Evolutionary conservation across 345 rosid species (phyloP).

Genomic region (Citrus inodora): DNA sequence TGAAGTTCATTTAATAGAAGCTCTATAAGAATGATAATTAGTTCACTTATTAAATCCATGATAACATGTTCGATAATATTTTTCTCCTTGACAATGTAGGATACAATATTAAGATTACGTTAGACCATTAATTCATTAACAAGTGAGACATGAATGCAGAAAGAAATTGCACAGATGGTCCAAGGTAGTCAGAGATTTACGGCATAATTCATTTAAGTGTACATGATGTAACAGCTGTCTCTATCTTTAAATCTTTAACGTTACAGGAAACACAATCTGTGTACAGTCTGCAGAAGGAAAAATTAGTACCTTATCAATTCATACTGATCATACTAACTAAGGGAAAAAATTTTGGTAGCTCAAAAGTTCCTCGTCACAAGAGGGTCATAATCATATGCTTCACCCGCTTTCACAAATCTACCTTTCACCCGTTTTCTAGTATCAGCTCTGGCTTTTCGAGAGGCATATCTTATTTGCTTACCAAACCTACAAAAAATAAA

Average conservation of each 20-base stretch:
- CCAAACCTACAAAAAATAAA: constrained; percentile 51
- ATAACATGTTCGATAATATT: not conserved
- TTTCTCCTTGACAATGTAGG: not conserved
- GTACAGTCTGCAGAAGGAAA: not conserved
- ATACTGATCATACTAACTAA: not conserved
- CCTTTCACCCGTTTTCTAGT: constrained; percentile 91
- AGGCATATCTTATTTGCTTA: constrained; percentile 83
- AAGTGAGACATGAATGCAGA: not conserved
- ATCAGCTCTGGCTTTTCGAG: constrained; percentile 92
- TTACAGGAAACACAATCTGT: not conserved
- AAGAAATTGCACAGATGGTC: not conserved
- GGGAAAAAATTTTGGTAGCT: constrained; percentile 5
- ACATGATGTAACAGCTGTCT: not conserved
- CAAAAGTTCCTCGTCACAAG: constrained; percentile 30
- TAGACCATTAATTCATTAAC: not conserved
- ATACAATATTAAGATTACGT: not conserved
- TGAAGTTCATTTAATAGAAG: not conserved
- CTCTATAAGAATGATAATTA: not conserved
- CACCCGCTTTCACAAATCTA: constrained; percentile 91
- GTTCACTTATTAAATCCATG: not conserved
- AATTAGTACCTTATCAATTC: constrained; percentile 7
- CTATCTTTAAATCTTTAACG: not conserved
- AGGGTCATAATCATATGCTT: constrained; percentile 73
- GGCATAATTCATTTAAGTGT: not conserved
- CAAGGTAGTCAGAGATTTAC: not conserved